Evolutionary conservation across 1,284 basidiomycete species (phyloP), one percentile per base, ranked within the genome.

Genomic region (Sanguinoderma infundibulare): DNA sequence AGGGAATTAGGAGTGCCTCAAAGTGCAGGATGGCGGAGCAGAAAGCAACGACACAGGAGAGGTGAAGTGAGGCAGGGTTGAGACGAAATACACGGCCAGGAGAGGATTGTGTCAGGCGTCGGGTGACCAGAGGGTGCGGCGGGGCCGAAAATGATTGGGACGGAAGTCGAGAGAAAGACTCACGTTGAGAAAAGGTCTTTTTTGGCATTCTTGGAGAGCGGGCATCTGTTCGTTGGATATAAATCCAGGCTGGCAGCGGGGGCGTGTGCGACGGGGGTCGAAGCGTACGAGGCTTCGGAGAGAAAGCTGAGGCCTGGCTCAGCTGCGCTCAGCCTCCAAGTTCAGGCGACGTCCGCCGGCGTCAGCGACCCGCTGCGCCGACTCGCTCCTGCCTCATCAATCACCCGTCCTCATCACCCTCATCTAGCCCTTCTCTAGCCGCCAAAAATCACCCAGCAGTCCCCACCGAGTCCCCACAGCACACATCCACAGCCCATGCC

Each of bases 131-230:
- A 35, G 56, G 55, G 44, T 39, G 63, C 44, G 55, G 35, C 22
- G 49, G 28, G 53, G 39, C 34, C 49, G 46, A 49, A 49, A 32
- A 32, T 51, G 52, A 59, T 53, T 46, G 58, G 53, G 51, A 17
- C 28, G 53, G 35, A 55, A 53, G 55, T 44, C 26, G 32, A 42
- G 39, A 59, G 55, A 44, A 53, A 20, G 53, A 74, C 73, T 65
- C 62, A 76, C 74, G 67, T 55, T 72, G 71, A 51, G 66, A 63
- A 52, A 66, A 56, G 62, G 63, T 65, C 68, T 73, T 75, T 74
- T 76, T 76, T 69, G 75, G 69, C 75, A 76, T 76, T 60, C 49
- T 68, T 63, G 55, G 67, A 56, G 46, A 65, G 64, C 55, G 66
- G 64, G 72, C 75, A 76, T 76, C 66, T 70, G 73, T 68, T 59